Evolutionary conservation across 2,329 filamentous ascomycete species (phyloP).

Genomic region (Trichoderma sp.): DNA sequence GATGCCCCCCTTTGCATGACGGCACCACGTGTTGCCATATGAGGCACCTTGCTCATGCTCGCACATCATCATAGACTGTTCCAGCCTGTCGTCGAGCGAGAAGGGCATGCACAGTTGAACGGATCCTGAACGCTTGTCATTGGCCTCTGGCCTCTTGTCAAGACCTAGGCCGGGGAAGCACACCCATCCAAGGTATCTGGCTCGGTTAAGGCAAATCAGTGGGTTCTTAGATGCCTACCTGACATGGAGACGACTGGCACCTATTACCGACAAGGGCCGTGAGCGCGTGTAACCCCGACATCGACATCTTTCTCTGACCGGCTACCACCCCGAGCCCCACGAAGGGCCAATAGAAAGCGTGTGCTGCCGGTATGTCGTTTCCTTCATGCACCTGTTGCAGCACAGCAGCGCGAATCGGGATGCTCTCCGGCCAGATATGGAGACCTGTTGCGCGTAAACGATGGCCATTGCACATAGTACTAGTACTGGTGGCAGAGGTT

Average conservation of each 20-base stretch:
- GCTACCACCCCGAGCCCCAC: background rate
- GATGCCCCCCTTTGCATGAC: background rate
- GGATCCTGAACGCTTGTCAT: background rate
- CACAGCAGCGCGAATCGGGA: background rate
- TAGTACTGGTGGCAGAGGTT: background rate
- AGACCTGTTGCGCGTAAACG: slow-evolving; percentile 2
- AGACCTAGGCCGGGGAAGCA: background rate
- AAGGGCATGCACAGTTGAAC: background rate
- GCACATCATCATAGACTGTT: background rate
- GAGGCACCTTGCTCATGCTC: background rate
- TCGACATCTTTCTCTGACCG: background rate
- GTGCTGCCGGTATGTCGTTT: background rate
- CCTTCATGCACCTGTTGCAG: background rate
- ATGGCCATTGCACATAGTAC: background rate
- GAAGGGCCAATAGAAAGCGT: background rate
- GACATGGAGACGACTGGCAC: background rate
- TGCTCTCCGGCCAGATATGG: background rate
- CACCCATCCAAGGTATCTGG: background rate
- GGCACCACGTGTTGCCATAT: background rate
- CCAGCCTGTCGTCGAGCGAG: background rate
- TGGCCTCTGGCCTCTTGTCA: background rate
- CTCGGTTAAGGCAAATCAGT: background rate
- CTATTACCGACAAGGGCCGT: background rate
- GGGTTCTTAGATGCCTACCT: background rate
- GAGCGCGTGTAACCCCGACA: background rate